These are phyloP conservation scores for Sphaerulina vaccinii DNA, from an alignment of 2,329 filamentous ascomycete species.

Conservation along the genomic window DNA sequence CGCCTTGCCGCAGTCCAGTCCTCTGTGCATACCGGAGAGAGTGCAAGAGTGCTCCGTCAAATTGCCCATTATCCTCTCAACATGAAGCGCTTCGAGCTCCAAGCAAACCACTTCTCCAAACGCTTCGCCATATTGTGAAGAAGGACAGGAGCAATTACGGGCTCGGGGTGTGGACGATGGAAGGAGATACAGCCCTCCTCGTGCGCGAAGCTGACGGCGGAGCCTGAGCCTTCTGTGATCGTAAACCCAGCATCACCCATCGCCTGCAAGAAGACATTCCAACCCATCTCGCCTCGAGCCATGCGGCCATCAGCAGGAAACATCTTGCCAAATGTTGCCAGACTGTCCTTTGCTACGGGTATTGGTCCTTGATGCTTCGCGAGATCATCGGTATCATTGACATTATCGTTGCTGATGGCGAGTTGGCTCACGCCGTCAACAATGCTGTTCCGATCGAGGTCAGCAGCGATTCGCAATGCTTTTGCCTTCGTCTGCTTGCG, in stretches of 20 bases:
- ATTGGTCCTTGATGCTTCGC: too few relatives aligned
- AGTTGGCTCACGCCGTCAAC: too few relatives aligned
- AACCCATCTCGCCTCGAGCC: not conserved
- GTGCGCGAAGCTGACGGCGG: conserved; percentile 12
- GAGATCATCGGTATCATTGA: too few relatives aligned
- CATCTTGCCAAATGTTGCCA: conserved; percentile 4
- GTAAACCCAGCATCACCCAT: conserved; percentile 17
- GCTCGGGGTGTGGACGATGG: conserved; percentile 34
- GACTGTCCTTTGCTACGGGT: not conserved
- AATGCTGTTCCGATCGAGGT: too few relatives aligned
- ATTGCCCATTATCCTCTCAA: conserved; percentile 22
- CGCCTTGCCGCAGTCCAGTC: too few relatives aligned
- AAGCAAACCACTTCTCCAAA: conserved; percentile 36
- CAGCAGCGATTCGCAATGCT: not conserved
- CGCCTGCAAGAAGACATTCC: conserved; percentile 15
- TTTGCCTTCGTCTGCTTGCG: conserved; percentile 1
- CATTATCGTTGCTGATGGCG: too few relatives aligned
- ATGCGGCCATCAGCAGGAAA: not conserved
- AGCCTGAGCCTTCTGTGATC: conserved; percentile 12
- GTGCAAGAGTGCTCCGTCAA: not conserved
- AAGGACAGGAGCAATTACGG: conserved; percentile 32
- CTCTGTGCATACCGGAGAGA: not conserved
- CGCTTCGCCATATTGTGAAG: conserved; percentile 32
- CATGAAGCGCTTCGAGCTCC: conserved; percentile 20
- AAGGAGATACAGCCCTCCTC: conserved; percentile 24